Evolutionary conservation across 371 early-diverging fungal species (phyloP).

Genomic region (Mortierella sp.): DNA sequence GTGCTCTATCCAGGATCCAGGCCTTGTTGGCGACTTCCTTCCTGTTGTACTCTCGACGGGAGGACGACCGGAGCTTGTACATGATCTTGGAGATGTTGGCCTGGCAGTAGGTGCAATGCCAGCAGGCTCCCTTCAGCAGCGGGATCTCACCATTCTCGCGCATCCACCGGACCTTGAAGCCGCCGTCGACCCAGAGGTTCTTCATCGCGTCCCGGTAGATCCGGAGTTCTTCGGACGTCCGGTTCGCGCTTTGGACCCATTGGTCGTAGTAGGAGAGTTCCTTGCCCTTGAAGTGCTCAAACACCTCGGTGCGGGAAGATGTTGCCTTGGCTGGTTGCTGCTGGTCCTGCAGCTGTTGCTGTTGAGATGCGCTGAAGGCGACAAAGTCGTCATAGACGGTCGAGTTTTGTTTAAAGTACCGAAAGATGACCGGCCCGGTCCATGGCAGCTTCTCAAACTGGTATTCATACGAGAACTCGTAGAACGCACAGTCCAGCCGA

Average conservation of each 20-base stretch:
- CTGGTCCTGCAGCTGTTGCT: neutral
- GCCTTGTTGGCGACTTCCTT: neutral
- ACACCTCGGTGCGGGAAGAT: neutral
- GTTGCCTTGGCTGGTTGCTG: neutral
- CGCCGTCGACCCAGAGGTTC: constrained; percentile 19
- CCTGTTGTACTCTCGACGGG: constrained; percentile 29
- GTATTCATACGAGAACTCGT: constrained; percentile 33
- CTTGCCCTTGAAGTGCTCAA: neutral
- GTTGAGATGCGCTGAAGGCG: neutral
- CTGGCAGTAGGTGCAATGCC: constrained; percentile 32
- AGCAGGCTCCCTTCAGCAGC: constrained; percentile 1
- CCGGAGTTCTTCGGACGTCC: neutral
- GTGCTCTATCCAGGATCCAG: constrained; percentile 24
- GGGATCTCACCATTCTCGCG: neutral
- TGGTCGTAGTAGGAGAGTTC: neutral
- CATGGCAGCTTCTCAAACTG: constrained; percentile 1
- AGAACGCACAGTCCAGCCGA: constrained; percentile 22
- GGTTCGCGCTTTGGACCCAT: neutral
- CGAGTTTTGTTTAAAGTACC: constrained; percentile 13
- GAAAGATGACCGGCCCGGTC: constrained; percentile 20
- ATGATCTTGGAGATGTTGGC: constrained; percentile 12
- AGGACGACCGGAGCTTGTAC: constrained; percentile 20
- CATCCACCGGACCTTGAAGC: neutral
- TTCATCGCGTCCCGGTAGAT: neutral
- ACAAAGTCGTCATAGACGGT: neutral